A percentile compares a stretch with the other conserved stretches of the same genome.
These are phyloP conservation scores for Hanseniaspora valbyensis DNA, from an alignment of 805 yeast species.

Conservation along the genomic window DNA sequence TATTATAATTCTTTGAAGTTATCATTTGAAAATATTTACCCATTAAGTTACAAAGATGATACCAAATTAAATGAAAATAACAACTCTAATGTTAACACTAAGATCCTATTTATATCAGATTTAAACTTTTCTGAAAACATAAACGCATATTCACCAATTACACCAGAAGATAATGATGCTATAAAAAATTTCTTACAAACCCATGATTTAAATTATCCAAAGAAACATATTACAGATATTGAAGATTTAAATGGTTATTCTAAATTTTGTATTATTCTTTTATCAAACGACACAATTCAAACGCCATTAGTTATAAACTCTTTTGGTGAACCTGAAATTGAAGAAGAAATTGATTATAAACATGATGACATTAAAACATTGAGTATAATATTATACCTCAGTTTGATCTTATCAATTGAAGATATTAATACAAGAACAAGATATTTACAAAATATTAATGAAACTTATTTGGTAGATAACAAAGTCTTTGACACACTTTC, in stretches of 20 bases:
- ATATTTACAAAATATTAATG: not conserved
- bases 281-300: not conserved
- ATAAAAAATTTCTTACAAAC: not conserved
- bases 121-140: not conserved
- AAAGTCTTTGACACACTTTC: not conserved
- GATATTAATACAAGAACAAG: not conserved
- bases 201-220: not conserved
- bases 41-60: not conserved
- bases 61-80: not conserved
- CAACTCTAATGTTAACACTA: too few relatives aligned
- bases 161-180: constrained; percentile 6
- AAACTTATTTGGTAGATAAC: not conserved
- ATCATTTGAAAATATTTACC: not conserved
- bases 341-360: not conserved
- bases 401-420: not conserved
- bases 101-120: not conserved
- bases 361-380: not conserved
- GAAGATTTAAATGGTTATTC: not conserved
- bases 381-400: not conserved
- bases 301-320: not conserved
- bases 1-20: not conserved
- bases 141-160: not conserved
- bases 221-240: not conserved
- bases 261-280: not conserved
- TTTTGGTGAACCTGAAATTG: not conserved